These are phyloP conservation scores for Debaryomycetaceae sp. DNA, from an alignment of 1,139 yeast species.

Conservation along the genomic window DNA sequence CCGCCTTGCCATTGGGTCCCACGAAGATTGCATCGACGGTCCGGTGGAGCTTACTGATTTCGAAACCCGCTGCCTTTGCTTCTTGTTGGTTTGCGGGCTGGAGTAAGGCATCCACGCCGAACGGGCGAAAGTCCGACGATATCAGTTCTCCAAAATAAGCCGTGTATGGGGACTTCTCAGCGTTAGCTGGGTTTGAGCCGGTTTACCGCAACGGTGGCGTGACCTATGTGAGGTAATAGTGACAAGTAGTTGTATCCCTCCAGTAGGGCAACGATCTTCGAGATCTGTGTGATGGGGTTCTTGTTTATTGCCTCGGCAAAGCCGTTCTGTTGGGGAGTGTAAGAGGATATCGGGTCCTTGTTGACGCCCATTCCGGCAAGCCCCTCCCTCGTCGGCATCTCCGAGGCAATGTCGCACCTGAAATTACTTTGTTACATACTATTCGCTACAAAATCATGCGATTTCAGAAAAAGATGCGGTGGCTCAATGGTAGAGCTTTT, in stretches of 20 bases:
- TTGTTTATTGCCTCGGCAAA: background rate
- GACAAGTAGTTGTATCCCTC: background rate
- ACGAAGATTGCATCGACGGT: background rate
- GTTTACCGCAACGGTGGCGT: background rate
- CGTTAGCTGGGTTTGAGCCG: background rate
- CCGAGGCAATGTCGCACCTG: background rate
- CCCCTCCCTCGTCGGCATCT: background rate
- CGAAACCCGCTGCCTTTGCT: background rate
- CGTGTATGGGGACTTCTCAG: background rate
- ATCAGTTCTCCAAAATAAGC: background rate
- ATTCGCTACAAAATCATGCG: too few species aligned
- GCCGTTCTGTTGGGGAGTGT: background rate
- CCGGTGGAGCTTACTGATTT: background rate
- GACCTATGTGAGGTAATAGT: background rate
- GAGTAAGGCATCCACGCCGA: background rate
- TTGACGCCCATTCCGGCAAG: background rate
- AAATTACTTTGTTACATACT: too few species aligned
- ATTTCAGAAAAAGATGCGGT: constrained; percentile 53
- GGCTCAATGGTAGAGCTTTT: constrained; percentile 92
- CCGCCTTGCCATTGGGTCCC: background rate
- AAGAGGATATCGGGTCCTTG: background rate
- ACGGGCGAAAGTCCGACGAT: background rate
- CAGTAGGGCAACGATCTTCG: background rate
- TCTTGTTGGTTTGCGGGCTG: background rate
- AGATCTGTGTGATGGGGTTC: background rate